Evolutionary conservation across 768 basidiomycete genomes (phyloP).

Genomic region (Hebeloma cylindrosporum): DNA sequence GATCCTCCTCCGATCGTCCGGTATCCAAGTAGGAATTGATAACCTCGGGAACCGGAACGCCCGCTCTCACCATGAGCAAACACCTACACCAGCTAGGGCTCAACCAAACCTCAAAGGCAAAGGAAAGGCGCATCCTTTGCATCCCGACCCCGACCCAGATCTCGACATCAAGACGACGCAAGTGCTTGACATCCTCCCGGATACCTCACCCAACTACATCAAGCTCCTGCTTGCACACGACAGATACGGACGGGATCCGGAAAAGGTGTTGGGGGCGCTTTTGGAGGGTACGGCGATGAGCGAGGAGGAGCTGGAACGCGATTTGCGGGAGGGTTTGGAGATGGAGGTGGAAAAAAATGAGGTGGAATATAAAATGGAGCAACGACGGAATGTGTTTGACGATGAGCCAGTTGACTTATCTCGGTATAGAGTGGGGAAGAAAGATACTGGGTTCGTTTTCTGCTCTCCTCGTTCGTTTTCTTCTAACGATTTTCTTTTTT

Average conservation of each 20-base stretch:
- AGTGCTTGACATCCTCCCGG: slow-evolving; percentile 76
- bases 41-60: slow-evolving; percentile 35
- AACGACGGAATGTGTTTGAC: slow-evolving; percentile 76
- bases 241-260: slow-evolving; percentile 53
- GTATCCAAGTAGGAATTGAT: slow-evolving; percentile 41
- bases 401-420: slow-evolving; percentile 66
- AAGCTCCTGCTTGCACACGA: slow-evolving; percentile 52
- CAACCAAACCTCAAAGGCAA: slow-evolving; percentile 27
- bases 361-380: slow-evolving; percentile 28
- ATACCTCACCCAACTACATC: slow-evolving; percentile 56
- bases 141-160: slow-evolving; percentile 33
- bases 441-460: slow-evolving; percentile 42
- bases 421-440: slow-evolving; percentile 64
- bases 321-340: not conserved
- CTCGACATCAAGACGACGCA: slow-evolving; percentile 63
- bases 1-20: slow-evolving; percentile 63
- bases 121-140: slow-evolving; percentile 33
- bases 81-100: slow-evolving; percentile 1
- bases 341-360: not conserved
- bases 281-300: slow-evolving; percentile 69
- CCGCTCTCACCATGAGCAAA: not conserved
- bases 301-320: slow-evolving; percentile 26
- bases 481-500: not conserved
- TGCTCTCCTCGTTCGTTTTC: not conserved
- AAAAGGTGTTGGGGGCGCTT: slow-evolving; percentile 68